These are phyloP conservation scores for Vicia faba DNA, from an alignment of 306 rosid genomes.

Conservation along the genomic window DNA sequence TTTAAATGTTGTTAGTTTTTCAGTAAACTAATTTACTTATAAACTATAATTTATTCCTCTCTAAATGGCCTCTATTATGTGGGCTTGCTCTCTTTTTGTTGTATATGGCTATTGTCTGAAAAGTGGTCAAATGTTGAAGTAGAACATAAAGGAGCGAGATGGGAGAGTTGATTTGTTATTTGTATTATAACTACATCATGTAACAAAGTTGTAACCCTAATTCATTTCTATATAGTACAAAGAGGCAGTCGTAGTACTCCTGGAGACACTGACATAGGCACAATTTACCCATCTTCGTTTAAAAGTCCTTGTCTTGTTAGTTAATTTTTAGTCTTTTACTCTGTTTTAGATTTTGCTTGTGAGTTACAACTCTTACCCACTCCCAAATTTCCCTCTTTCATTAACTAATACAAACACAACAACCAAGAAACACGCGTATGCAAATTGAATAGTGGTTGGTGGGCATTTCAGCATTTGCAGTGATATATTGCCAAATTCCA, in stretches of 20 bases:
- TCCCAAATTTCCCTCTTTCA: constrained; percentile 14
- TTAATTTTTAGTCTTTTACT: neutral
- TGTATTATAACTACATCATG: neutral
- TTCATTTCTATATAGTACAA: neutral
- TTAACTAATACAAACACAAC: neutral
- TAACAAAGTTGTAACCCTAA: neutral
- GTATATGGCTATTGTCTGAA: neutral
- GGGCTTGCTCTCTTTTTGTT: constrained; percentile 21
- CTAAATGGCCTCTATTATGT: constrained; percentile 23
- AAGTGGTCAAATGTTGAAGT: neutral
- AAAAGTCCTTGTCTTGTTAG: neutral
- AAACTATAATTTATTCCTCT: constrained; percentile 18
- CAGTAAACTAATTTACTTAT: neutral
- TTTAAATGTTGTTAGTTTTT: constrained; percentile 16
- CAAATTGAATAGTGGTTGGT: neutral
- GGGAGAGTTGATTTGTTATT: neutral
- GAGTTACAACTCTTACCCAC: constrained; percentile 15
- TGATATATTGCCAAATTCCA: constrained; percentile 24
- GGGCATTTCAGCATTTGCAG: constrained; percentile 25
- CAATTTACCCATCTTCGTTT: neutral
- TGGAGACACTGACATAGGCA: neutral
- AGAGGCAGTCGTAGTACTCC: neutral
- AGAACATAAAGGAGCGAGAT: constrained; percentile 1
- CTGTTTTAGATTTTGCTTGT: neutral
- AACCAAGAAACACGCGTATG: constrained; percentile 3